Base-by-base conservation (phyloP, 257 asterid species). In the Penstemon eatonii region DNA sequence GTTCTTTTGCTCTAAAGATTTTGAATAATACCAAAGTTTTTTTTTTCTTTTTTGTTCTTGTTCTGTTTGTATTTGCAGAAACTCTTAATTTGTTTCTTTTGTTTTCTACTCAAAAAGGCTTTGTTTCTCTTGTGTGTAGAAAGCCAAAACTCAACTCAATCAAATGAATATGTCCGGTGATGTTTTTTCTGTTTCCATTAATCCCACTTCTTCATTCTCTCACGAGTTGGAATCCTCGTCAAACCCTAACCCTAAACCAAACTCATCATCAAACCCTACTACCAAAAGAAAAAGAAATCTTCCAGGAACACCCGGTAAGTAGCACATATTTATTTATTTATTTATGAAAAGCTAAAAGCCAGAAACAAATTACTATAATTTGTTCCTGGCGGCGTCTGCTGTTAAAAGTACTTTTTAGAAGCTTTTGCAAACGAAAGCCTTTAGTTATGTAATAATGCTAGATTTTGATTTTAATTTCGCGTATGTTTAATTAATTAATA, bases 251-350 rank as follows among this genome's bases (percentile, higher is more conserved):
- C 85, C 82, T 65, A 76, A 67, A 51, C 69, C 75, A 52, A 75
- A 25, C 65, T 44, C 86, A 55, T 25, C 33, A 25, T 25, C 33
- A 25, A 79, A 60, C 65, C 60, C 81, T 42, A 15, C 84, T 41
- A 50, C 75, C 73, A 86, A 84, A 81, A 86, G 80, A 84, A 83
- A 54, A 69, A 71, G 92, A 71, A 85, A 85, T 73, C 83, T 74
- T 33, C 93, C 93, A 7, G 93, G 93, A 53, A 82, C 76, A 5
- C 90, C 90, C 59, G 93, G 93, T 86, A 69, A 49, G 57, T 44
- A 25, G 2, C 2, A 25, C 33, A 25, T 25, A 25, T 25, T 25
- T 25, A 25, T 25, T 25, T 25, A 25, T 25, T 25, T 25, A 25
- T 25, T 25, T 25, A 25, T 25, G 33, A 25, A 25, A 25, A 25